phyloP scores from a whole-genome alignment of 495 filamentous ascomycete species.

The Penicillium ucsense region DNA sequence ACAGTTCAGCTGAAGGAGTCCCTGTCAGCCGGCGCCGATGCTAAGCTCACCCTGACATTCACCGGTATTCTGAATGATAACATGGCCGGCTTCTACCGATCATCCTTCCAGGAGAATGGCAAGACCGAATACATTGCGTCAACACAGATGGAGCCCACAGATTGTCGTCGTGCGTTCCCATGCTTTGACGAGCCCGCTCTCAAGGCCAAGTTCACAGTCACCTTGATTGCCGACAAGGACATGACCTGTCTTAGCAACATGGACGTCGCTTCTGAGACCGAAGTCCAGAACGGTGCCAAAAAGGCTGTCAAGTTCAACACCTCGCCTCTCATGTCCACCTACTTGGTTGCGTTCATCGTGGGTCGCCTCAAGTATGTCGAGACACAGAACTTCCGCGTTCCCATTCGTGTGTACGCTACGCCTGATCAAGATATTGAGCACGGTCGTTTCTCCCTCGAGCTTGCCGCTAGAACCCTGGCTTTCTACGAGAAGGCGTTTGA shows the following conservation, averaged over 20 bases:
- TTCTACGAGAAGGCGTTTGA: conserved; percentile 50
- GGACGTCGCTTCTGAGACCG: conserved; percentile 51
- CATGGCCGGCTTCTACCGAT: conserved; percentile 63
- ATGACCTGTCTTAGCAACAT: conserved; percentile 62
- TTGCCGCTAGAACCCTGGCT: conserved; percentile 46
- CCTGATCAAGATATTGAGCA: conserved; percentile 57
- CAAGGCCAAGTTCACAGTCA: conserved; percentile 58
- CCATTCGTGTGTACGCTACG: conserved; percentile 54
- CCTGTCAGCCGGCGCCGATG: conserved; percentile 48
- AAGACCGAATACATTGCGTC: conserved; percentile 51
- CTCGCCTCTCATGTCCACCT: conserved; percentile 59
- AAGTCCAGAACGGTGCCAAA: conserved; percentile 43
- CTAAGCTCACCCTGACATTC: conserved; percentile 51
- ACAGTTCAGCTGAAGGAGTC: conserved; percentile 50
- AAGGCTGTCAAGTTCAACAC: conserved; percentile 59
- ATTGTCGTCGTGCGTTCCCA: conserved; percentile 56
- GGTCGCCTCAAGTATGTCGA: conserved; percentile 58
- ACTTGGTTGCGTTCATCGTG: conserved; percentile 59
- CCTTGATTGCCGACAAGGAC: conserved; percentile 51
- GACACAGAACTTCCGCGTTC: conserved; percentile 54
- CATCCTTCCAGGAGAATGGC: conserved; percentile 51
- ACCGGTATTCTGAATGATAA: conserved; percentile 55
- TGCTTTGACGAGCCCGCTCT: conserved; percentile 65
- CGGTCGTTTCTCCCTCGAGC: conserved; percentile 53
- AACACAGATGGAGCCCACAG: conserved; percentile 60